Conservation (phyloP, 2,329 filamentous ascomycete genomes). For the Phyllosticta citrichinensis region DNA sequence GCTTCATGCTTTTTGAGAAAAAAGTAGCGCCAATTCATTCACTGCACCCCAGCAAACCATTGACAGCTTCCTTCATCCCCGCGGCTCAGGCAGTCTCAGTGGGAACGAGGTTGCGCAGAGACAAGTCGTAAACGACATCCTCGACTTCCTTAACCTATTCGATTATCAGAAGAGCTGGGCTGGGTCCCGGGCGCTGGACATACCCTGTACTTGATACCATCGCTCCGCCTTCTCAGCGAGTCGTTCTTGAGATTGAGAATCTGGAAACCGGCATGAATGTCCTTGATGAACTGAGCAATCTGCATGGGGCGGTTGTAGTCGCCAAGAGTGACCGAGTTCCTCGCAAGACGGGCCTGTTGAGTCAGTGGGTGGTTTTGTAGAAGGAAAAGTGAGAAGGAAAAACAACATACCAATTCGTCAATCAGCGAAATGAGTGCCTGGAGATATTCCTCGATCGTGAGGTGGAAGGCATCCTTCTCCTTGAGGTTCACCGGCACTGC, state of each 20-base stretch:
- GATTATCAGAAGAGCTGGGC: constrained; percentile 3
- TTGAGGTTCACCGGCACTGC: constrained; percentile 89
- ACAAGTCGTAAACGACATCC: constrained; percentile 94
- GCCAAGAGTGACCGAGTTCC: constrained; percentile 87
- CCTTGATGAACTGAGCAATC: constrained; percentile 89
- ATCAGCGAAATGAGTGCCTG: constrained; percentile 77
- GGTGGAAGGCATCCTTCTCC: constrained; percentile 79
- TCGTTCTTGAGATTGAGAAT: constrained; percentile 97
- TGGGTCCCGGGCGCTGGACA: neutral
- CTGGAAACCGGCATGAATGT: constrained; percentile 92
- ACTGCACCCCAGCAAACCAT: neutral
- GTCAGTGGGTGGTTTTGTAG: neutral
- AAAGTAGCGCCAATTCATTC: neutral
- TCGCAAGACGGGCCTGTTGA: constrained; percentile 63
- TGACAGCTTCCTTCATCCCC: neutral
- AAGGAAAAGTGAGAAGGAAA: neutral
- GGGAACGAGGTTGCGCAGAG: constrained; percentile 70
- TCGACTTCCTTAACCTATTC: constrained; percentile 83
- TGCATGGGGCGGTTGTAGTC: constrained; percentile 77
- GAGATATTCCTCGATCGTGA: constrained; percentile 96
- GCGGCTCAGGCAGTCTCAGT: constrained; percentile 19
- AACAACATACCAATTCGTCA: constrained; percentile 62
- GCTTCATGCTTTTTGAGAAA: neutral
- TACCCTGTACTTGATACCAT: constrained; percentile 85
- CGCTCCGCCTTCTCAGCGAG: constrained; percentile 72